A percentile compares a stretch with the other conserved stretches of the same genome.
These are phyloP conservation scores for Spathaspora sp. DNA, from an alignment of 1,139 yeast genomes.

Conservation along the genomic window DNA sequence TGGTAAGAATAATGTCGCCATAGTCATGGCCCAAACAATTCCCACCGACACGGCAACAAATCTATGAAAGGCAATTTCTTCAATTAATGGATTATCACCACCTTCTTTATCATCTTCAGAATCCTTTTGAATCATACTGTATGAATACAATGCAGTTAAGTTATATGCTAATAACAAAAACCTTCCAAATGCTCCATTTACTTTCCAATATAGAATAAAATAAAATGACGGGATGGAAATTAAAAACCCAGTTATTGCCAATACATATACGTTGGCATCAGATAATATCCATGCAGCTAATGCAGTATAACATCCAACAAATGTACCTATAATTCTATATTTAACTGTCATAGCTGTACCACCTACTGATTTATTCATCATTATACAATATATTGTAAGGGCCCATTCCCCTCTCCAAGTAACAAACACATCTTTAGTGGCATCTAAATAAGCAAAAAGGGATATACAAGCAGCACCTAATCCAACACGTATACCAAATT, in stretches of 20 bases:
- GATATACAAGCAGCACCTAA: conserved; percentile 71
- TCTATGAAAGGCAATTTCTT: conserved; percentile 79
- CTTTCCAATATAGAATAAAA: conserved; percentile 66
- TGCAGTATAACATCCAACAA: conserved; percentile 67
- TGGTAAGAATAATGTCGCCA: conserved; percentile 67
- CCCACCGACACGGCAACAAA: conserved; percentile 73
- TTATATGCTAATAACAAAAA: conserved; percentile 77
- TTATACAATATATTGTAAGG: conserved; percentile 72
- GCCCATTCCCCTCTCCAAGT: conserved; percentile 88
- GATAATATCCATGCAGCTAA: conserved; percentile 56
- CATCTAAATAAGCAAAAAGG: conserved; percentile 63
- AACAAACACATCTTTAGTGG: conserved; percentile 52
- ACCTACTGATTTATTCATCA: conserved; percentile 86
- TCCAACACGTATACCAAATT: conserved; percentile 78
- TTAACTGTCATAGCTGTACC: conserved; percentile 81
- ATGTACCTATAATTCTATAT: conserved; percentile 75
- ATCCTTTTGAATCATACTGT: conserved; percentile 61
- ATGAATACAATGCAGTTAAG: conserved; percentile 75
- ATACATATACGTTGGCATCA: conserved; percentile 54
- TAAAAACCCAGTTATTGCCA: conserved; percentile 58
- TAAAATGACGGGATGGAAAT: conserved; percentile 66
- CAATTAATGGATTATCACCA: conserved; percentile 65
- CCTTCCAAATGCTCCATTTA: conserved; percentile 64
- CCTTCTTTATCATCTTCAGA: conserved; percentile 70
- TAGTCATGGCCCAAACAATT: conserved; percentile 70